Evolutionary conservation across 2,329 filamentous ascomycete species (phyloP).

Genomic region (Penicillium sp.): DNA sequence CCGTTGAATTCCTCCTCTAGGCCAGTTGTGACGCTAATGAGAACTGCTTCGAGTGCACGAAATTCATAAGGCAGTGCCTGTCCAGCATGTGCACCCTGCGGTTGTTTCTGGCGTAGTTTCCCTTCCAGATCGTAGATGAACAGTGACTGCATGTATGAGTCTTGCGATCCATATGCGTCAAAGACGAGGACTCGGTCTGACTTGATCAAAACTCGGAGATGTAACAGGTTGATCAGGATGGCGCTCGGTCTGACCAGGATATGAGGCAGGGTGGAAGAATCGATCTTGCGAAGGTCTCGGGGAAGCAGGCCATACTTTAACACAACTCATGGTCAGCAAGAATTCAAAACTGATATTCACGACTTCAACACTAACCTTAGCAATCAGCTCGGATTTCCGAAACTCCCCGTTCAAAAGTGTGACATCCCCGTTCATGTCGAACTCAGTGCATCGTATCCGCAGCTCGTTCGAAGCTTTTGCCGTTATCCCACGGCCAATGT

Average conservation of each 20-base stretch:
- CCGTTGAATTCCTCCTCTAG: conserved; percentile 92
- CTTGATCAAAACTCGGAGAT: conserved; percentile 92
- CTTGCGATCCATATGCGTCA: conserved; percentile 89
- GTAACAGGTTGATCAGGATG: conserved; percentile 92
- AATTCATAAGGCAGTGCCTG: conserved; percentile 86
- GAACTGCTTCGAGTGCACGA: conserved; percentile 85
- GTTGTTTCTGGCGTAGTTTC: conserved; percentile 76
- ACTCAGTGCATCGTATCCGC: conserved; percentile 85
- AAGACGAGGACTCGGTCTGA: conserved; percentile 91
- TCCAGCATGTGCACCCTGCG: conserved; percentile 34
- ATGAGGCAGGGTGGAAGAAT: conserved; percentile 89
- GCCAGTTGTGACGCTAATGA: conserved; percentile 87
- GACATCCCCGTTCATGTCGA: conserved; percentile 86
- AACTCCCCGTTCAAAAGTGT: conserved; percentile 93
- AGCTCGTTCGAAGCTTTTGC: conserved; percentile 78
- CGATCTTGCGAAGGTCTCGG: conserved; percentile 93
- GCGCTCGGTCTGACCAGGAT: conserved; percentile 90
- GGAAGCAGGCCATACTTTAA: conserved; percentile 80
- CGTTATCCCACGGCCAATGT: conserved; percentile 62
- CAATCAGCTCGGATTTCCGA: conserved; percentile 94
- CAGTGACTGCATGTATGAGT: conserved; percentile 89
- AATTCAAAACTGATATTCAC: not conserved
- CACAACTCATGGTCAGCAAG: conserved; percentile 1
- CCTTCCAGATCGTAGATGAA: conserved; percentile 98
- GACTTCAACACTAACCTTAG: conserved; percentile 64